Percentiles rank a stretch among this genome's conserved stretches.
Conservation (phyloP, 192 early-diverging fungal species). For the Pilaira anomala region DNA sequence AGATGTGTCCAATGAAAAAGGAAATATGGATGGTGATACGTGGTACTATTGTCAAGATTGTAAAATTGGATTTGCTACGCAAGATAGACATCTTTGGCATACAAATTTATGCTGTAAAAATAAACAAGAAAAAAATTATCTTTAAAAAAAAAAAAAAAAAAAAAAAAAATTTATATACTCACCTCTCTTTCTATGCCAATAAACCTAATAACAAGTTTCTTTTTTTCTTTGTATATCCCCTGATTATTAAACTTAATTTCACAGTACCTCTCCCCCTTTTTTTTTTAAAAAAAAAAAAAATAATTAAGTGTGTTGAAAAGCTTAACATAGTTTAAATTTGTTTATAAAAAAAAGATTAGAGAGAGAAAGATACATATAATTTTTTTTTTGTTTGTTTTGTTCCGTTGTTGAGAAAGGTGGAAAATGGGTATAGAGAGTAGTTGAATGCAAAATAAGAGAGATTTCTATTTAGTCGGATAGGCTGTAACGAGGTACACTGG, state of each 20-base stretch:
- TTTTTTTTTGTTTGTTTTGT: too few relatives aligned
- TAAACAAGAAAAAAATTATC: neutral
- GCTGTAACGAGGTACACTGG: neutral
- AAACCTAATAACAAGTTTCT: too few relatives aligned
- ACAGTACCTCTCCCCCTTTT: too few relatives aligned
- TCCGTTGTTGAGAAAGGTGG: neutral
- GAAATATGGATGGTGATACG: neutral
- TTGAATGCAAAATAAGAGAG: too few relatives aligned
- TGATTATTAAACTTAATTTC: too few relatives aligned
- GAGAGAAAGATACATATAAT: too few relatives aligned
- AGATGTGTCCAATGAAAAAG: neutral
- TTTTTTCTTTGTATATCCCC: too few relatives aligned
- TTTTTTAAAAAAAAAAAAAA: too few relatives aligned
- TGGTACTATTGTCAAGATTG: constrained; percentile 9
- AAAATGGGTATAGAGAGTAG: neutral
- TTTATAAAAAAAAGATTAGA: neutral
- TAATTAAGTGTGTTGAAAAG: too few relatives aligned
- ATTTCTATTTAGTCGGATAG: neutral
- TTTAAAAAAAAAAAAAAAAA: neutral
- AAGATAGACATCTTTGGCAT: constrained; percentile 13
- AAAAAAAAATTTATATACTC: too few relatives aligned
- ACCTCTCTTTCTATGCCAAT: too few relatives aligned
- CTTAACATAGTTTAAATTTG: neutral
- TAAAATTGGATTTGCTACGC: constrained; percentile 5
- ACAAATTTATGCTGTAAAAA: constrained; percentile 6